These are phyloP conservation scores for Piloderma croceum DNA, from an alignment of 768 basidiomycete genomes.

Conservation along the genomic window DNA sequence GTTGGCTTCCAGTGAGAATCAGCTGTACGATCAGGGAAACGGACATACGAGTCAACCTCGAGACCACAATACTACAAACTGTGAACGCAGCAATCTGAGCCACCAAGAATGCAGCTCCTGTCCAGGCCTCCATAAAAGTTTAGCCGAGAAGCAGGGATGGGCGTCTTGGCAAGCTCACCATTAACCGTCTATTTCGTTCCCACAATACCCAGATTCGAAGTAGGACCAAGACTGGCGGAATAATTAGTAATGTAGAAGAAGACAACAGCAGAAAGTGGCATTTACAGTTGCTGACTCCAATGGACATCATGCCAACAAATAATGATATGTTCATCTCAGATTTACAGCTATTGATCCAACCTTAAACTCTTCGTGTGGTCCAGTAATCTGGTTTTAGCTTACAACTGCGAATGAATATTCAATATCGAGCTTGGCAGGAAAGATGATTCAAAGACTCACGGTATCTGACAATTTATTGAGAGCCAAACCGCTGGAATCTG, in stretches of 20 bases:
- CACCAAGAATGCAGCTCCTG: background rate
- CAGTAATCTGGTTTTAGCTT: background rate
- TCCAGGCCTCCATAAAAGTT: too few species aligned
- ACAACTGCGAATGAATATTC: constrained; percentile 15
- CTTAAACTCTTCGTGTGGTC: constrained; percentile 2
- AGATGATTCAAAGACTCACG: constrained; percentile 1
- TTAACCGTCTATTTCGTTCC: constrained; percentile 19
- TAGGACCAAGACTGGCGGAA: constrained; percentile 20
- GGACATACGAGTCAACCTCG: too few species aligned
- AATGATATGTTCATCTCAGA: constrained; percentile 10
- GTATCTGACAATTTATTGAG: constrained; percentile 7
- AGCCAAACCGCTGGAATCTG: constrained; percentile 19
- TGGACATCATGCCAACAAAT: constrained; percentile 24
- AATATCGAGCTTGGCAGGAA: background rate
- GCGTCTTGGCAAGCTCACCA: constrained; percentile 2
- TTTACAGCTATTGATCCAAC: constrained; percentile 17
- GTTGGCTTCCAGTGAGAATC: background rate
- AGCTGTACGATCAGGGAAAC: too few species aligned
- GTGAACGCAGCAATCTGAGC: background rate
- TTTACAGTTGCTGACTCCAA: constrained; percentile 24
- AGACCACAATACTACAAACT: too few species aligned
- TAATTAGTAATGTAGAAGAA: background rate
- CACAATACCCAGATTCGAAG: constrained; percentile 28
- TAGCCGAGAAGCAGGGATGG: background rate
- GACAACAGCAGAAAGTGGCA: background rate